Percentiles rank a stretch among this genome's conserved stretches.
Conservation (phyloP, 2,329 filamentous ascomycete species). For the Aspergillus ochraceoroseus region DNA sequence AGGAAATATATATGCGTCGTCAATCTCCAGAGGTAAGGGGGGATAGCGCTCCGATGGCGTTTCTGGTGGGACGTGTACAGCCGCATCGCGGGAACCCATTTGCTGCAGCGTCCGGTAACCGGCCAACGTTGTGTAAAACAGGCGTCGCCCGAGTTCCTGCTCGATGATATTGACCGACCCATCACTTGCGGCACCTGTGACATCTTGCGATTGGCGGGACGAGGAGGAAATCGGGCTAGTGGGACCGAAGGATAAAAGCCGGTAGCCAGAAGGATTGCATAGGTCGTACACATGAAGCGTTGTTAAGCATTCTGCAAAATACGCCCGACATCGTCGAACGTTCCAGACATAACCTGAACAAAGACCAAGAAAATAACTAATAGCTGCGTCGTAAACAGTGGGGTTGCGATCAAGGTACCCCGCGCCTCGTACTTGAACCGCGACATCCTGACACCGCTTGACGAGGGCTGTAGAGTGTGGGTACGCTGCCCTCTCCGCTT, state of each 20-base stretch:
- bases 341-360: conserved; percentile 42
- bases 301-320: conserved; percentile 43
- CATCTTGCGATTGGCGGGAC: conserved; percentile 23
- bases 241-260: conserved; percentile 15
- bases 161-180: conserved; percentile 34
- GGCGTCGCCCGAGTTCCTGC: conserved; percentile 50
- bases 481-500: conserved; percentile 36
- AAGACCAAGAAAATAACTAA: conserved; percentile 43
- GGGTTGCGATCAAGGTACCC: conserved; percentile 43
- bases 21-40: conserved; percentile 72
- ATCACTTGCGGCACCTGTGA: conserved; percentile 17
- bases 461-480: conserved; percentile 44
- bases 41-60: conserved; percentile 73
- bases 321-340: conserved; percentile 38
- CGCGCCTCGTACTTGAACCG: conserved; percentile 42
- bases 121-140: conserved; percentile 81
- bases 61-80: conserved; percentile 69
- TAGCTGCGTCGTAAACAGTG: conserved; percentile 44
- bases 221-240: conserved; percentile 25
- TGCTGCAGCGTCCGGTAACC: conserved; percentile 74
- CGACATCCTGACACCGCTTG: conserved; percentile 42
- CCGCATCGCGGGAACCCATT: conserved; percentile 65
- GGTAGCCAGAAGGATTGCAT: conserved; percentile 25
- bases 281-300: conserved; percentile 42
- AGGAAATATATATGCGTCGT: conserved; percentile 73